These are phyloP conservation scores for Daldinia vernicosa DNA, from an alignment of 495 filamentous ascomycete genomes.

Conservation along the genomic window DNA sequence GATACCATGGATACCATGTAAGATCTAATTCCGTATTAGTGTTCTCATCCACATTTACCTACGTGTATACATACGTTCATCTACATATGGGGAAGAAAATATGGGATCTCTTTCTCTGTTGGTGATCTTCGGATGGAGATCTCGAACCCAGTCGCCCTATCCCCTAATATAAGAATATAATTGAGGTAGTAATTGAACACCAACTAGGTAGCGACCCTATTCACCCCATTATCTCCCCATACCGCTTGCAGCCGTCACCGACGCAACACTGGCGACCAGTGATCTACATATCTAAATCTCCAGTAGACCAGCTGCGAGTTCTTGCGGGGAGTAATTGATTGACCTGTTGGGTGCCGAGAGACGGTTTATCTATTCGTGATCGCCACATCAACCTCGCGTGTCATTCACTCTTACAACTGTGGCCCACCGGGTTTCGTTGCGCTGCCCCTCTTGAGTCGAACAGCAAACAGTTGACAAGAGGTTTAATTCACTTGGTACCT, in stretches of 20 bases:
- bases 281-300: constrained; percentile 27
- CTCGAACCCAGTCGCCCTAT: constrained; percentile 29
- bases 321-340: constrained; percentile 11
- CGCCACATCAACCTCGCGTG: constrained; percentile 19
- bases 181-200: constrained; percentile 22
- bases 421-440: not conserved
- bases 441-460: not conserved
- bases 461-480: not conserved
- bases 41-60: not conserved
- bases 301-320: constrained; percentile 5
- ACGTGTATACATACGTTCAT: not conserved
- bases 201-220: constrained; percentile 17
- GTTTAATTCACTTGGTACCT: not conserved
- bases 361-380: constrained; percentile 22
- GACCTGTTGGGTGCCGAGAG: constrained; percentile 10
- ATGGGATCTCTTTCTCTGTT: constrained; percentile 21
- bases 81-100: not conserved
- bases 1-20: not conserved
- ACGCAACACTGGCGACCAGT: constrained; percentile 23
- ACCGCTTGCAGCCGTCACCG: constrained; percentile 11
- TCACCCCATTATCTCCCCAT: constrained; percentile 16
- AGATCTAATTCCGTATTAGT: constrained; percentile 1
- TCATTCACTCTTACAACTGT: constrained; percentile 16
- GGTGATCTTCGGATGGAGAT: constrained; percentile 31
- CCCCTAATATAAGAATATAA: constrained; percentile 33